Evolutionary conservation across 257 asterid genomes (phyloP).

Genomic region (Rauvolfia tetraphylla): DNA sequence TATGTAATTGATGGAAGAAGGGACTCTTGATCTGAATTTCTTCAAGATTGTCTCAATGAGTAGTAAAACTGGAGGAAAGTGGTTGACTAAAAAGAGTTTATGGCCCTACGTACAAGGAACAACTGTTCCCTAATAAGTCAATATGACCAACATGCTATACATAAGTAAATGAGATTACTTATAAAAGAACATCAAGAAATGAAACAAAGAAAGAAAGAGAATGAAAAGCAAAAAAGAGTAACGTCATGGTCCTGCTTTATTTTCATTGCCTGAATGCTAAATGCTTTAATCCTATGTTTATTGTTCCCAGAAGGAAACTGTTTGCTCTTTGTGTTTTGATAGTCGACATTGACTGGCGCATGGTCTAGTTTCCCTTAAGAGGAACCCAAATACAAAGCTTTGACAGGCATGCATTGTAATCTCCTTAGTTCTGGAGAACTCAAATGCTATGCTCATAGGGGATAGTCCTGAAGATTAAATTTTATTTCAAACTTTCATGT

Average conservation of each 20-base stretch:
- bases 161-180: too few species aligned
- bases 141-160: neutral
- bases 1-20: neutral
- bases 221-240: too few species aligned
- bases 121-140: neutral
- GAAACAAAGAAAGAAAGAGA: too few species aligned
- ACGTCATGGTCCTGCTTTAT: too few species aligned
- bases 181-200: too few species aligned
- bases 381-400: neutral
- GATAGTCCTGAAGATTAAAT: neutral
- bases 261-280: too few species aligned
- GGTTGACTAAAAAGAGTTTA: neutral
- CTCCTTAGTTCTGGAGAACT: neutral
- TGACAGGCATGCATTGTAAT: neutral
- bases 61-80: too few species aligned
- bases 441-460: neutral
- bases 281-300: neutral
- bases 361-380: neutral
- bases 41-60: neutral
- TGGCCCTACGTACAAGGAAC: neutral
- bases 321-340: neutral
- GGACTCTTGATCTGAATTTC: neutral
- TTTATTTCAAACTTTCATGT: neutral
- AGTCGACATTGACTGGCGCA: neutral
- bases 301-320: neutral